Base-by-base conservation (phyloP, 1,284 basidiomycete species). In the Bjerkandera adusta region DNA sequence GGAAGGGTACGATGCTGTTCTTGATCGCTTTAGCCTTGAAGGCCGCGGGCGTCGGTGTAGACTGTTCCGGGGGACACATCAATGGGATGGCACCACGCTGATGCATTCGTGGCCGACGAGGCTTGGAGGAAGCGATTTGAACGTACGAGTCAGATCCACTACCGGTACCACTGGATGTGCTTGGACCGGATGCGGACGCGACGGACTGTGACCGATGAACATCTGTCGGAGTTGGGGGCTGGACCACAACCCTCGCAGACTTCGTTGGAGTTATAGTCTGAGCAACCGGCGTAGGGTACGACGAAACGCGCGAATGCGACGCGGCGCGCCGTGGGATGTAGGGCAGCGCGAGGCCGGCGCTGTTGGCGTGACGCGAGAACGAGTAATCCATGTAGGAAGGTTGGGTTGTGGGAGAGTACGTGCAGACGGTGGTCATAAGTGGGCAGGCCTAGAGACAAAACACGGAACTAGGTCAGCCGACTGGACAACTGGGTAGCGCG, bases 31-130 rank as follows among this genome's bases (percentile, higher is more conserved):
- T 63, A 2, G 63, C 51, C 39, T 59, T 56, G 52, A 67, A 51
- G n/a, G 67, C 58, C 11, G 68, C 62, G 16, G 71, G 72, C 27
- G 66, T 67, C 13, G 70, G 71, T 5, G 73, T 70, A 2, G 70
- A 72, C 2, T 66, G 67, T 40, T 70, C 70, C 4, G 71, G 68
- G 1, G 71, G 64, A 39, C 65, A 62, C 49, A 51, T 51, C 5
- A 61, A 53, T 30, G 61, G 54, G 47, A 63, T 50, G 52, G 59
- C 57, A 54, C 56, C 65, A 40, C 65, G 64, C 15, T 60, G 48
- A 67, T 73, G 38, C 63, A 57, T 26, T 61, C 24, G 70, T 54
- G 44, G 43, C 25, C 60, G 58, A 42, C 66, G 43, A 60, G 62
- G 36, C 54, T 59, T 57, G 18, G 58, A 52, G 51, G 47, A 46